A percentile compares a stretch with the other conserved stretches of the same genome.
These are phyloP conservation scores for Stropharia rugosoannulata DNA, from an alignment of 768 basidiomycete species.

Conservation along the genomic window DNA sequence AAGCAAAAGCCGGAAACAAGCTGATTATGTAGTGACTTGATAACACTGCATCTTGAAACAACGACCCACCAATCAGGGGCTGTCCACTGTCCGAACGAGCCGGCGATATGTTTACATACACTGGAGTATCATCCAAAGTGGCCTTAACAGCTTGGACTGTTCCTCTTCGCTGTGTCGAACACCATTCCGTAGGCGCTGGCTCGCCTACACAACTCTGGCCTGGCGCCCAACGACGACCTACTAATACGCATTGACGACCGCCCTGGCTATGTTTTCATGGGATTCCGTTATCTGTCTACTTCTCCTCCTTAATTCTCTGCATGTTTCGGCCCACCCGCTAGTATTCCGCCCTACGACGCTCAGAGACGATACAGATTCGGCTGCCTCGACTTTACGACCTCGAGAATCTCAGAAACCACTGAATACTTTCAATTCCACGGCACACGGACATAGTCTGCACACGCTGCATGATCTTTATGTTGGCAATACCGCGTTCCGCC, in stretches of 20 bases:
- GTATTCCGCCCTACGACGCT: background rate
- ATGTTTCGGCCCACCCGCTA: conserved; percentile 19
- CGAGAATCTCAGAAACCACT: conserved; percentile 5
- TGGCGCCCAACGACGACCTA: conserved; percentile 19
- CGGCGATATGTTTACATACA: background rate
- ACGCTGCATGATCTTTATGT: conserved; percentile 22
- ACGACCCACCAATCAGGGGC: too few relatives aligned
- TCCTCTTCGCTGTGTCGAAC: background rate
- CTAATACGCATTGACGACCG: background rate
- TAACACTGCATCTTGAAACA: too few relatives aligned
- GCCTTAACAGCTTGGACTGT: conserved; percentile 17
- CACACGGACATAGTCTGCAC: conserved; percentile 5
- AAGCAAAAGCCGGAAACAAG: too few relatives aligned
- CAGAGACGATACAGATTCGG: background rate
- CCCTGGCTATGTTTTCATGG: conserved; percentile 1
- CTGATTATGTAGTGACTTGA: too few relatives aligned
- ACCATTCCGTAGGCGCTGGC: conserved; percentile 26
- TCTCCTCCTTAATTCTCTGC: conserved; percentile 15
- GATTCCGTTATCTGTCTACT: conserved; percentile 6
- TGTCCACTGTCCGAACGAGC: too few relatives aligned
- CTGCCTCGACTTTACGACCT: conserved; percentile 1
- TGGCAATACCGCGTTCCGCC: conserved; percentile 26
- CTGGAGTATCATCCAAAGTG: background rate
- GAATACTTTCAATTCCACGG: background rate
- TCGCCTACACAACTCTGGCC: conserved; percentile 29